Conservation (phyloP, 2,329 filamentous ascomycete genomes). For the Colletotrichum karsti region DNA sequence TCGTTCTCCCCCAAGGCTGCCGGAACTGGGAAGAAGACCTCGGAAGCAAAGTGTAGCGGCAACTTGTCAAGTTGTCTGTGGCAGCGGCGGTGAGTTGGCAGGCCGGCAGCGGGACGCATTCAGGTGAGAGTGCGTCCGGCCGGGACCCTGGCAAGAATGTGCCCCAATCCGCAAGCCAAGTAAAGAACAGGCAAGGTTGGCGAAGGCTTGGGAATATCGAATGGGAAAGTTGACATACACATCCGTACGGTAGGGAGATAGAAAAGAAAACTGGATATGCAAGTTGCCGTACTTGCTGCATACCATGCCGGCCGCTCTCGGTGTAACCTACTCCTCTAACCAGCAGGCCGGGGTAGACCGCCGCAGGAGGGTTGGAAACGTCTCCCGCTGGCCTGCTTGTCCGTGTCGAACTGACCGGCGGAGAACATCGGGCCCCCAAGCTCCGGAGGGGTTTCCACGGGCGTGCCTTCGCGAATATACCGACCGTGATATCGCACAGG, state of each 20-base stretch:
- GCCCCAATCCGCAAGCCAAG: not conserved
- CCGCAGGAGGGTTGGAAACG: not conserved
- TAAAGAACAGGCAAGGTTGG: not conserved
- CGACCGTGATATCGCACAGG: not conserved
- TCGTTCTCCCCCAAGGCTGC: no score
- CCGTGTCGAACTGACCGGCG: no score
- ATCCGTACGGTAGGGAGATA: no score
- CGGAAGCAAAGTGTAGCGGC: no score
- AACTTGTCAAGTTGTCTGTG: not conserved
- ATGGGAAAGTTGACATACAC: no score
- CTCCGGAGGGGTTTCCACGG: not conserved
- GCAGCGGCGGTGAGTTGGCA: not conserved
- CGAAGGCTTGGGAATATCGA: no score
- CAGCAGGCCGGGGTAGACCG: not conserved
- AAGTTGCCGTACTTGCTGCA: not conserved
- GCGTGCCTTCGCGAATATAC: not conserved
- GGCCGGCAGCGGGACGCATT: not conserved
- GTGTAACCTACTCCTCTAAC: not conserved
- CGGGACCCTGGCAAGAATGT: not conserved
- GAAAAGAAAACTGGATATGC: no score
- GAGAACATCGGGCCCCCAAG: not conserved
- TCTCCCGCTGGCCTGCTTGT: not conserved
- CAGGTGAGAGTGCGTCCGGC: not conserved
- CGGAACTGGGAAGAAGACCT: no score
- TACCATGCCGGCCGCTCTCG: not conserved